Evolutionary conservation across 2,329 filamentous ascomycete genomes (phyloP).

Genomic region (Exophiala alcalophila): DNA sequence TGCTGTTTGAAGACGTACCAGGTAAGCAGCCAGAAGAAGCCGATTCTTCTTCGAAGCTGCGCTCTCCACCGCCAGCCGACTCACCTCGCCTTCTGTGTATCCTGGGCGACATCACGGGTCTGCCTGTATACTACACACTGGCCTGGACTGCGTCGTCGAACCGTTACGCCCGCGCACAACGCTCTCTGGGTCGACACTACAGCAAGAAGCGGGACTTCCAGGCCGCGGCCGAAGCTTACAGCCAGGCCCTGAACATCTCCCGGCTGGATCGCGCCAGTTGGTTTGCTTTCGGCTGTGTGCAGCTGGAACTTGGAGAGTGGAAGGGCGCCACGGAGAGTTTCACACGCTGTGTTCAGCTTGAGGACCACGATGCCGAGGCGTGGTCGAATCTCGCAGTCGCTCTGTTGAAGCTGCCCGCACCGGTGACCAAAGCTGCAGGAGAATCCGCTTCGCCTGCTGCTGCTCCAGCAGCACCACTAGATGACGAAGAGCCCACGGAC

Average conservation of each 20-base stretch:
- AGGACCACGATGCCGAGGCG: constrained; percentile 83
- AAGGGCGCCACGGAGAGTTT: constrained; percentile 80
- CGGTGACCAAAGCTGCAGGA: constrained; percentile 32
- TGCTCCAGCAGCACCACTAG: neutral
- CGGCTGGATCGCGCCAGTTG: constrained; percentile 78
- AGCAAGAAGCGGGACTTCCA: constrained; percentile 63
- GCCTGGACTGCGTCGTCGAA: constrained; percentile 82
- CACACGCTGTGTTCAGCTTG: constrained; percentile 74
- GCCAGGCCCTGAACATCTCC: constrained; percentile 72
- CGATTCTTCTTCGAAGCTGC: constrained; percentile 56
- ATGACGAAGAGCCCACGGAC: constrained; percentile 25
- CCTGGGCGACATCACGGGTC: constrained; percentile 79
- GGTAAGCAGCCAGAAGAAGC: constrained; percentile 47
- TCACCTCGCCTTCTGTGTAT: constrained; percentile 90
- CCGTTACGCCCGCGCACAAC: constrained; percentile 82
- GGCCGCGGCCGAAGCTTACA: constrained; percentile 74
- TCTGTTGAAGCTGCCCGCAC: constrained; percentile 56
- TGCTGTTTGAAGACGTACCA: constrained; percentile 69
- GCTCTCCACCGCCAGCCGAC: constrained; percentile 67
- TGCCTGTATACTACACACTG: constrained; percentile 71
- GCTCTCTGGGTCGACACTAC: constrained; percentile 77
- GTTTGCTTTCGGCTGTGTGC: constrained; percentile 86
- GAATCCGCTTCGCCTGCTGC: constrained; percentile 27
- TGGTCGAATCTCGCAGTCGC: constrained; percentile 94
- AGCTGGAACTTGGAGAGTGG: constrained; percentile 73